phyloP scores from a whole-genome alignment of 768 basidiomycete species.

The Daedaleopsis nitida region DNA sequence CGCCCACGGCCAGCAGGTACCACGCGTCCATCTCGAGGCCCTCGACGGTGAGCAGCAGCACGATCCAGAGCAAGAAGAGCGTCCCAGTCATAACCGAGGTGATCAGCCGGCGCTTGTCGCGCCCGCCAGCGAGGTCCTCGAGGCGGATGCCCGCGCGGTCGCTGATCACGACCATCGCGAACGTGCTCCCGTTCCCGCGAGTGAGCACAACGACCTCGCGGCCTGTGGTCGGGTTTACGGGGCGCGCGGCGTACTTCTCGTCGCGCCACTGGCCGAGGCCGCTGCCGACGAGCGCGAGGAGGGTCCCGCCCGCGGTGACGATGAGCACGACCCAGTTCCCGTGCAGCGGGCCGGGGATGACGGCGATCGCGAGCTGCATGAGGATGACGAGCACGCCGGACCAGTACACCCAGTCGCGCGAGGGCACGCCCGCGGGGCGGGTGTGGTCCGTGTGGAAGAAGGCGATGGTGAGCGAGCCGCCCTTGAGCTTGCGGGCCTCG shows the following conservation, averaged over 20 bases:
- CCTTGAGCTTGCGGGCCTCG: conserved; percentile 18
- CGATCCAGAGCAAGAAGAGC: conserved; percentile 27
- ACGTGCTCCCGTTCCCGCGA: conserved; percentile 32
- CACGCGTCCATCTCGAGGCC: conserved; percentile 25
- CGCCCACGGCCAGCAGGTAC: conserved; percentile 27
- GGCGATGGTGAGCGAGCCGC: conserved; percentile 22
- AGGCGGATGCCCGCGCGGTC: conserved; percentile 28
- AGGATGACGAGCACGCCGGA: conserved; percentile 28
- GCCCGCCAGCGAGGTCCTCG: conserved; percentile 33
- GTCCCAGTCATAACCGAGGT: conserved; percentile 15
- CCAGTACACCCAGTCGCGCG: conserved; percentile 32
- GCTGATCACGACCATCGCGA: conserved; percentile 34
- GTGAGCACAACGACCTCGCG: conserved; percentile 32
- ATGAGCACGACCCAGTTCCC: conserved; percentile 34
- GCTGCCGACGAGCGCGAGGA: conserved; percentile 26
- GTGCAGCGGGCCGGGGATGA: conserved; percentile 28
- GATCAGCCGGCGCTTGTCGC: conserved; percentile 14
- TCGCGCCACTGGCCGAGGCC: conserved; percentile 34
- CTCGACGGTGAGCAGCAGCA: conserved; percentile 28
- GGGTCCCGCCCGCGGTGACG: conserved; percentile 31
- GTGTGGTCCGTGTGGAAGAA: conserved; percentile 20
- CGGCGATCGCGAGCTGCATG: conserved; percentile 32
- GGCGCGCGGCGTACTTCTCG: conserved; percentile 34
- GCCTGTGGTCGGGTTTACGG: conserved; percentile 5
- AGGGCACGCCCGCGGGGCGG: conserved; percentile 21